A percentile compares a stretch with the other conserved stretches of the same genome.
Evolutionary conservation across 805 yeast genomes (phyloP).

Genomic region (Yarrowia sp.): DNA sequence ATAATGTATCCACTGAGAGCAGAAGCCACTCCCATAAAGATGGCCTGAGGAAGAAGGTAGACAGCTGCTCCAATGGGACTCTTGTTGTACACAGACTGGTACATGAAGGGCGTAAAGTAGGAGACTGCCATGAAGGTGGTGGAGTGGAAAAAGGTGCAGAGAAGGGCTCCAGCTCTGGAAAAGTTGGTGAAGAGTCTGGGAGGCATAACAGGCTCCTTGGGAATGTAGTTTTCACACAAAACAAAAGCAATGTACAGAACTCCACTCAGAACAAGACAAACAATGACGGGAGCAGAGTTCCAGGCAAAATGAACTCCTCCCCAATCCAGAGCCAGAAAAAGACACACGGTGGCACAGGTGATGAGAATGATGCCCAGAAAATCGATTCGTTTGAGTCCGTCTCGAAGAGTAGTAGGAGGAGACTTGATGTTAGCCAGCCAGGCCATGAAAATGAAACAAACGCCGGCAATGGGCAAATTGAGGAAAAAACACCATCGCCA

Average conservation of each 20-base stretch:
- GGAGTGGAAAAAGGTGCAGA: conserved; percentile 44
- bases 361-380: conserved; percentile 48
- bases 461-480: conserved; percentile 44
- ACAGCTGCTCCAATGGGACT: conserved; percentile 43
- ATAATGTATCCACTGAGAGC: conserved; percentile 47
- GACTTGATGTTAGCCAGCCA: conserved; percentile 36
- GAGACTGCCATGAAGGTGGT: conserved; percentile 47
- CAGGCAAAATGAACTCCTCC: conserved; percentile 52
- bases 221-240: conserved; percentile 43
- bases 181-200: conserved; percentile 37
- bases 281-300: conserved; percentile 51
- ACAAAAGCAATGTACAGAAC: conserved; percentile 44
- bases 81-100: conserved; percentile 46
- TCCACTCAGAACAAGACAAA: conserved; percentile 46
- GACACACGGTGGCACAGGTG: conserved; percentile 43
- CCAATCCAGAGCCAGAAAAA: conserved; percentile 50
- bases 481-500: conserved; percentile 58
- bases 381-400: conserved; percentile 49
- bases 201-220: conserved; percentile 44
- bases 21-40: conserved; percentile 45
- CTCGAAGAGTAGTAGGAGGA: conserved; percentile 44
- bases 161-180: conserved; percentile 9
- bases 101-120: conserved; percentile 50
- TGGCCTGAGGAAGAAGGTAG: conserved; percentile 45
- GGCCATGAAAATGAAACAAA: conserved; percentile 34